Evolutionary conservation across 108 stramenopile species (phyloP).

Genomic region (Cyclostephanos tholiformis): DNA sequence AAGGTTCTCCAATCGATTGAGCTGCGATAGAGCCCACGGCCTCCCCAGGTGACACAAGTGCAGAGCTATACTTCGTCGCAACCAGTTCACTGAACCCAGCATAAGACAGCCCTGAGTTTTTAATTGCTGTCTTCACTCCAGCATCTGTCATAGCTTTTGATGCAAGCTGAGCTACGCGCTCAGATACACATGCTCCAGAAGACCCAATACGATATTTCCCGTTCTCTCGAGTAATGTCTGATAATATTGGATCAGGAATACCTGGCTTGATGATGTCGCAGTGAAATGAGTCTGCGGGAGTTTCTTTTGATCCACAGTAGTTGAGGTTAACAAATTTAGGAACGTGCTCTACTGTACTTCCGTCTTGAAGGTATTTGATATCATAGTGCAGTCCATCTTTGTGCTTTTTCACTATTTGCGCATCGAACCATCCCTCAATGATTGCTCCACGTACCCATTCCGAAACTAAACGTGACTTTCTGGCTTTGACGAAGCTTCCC

Average conservation of each 20-base stretch:
- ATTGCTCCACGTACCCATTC: conserved; percentile 80
- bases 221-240: conserved; percentile 47
- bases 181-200: conserved; percentile 86
- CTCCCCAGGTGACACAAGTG: conserved; percentile 97
- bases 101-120: conserved; percentile 55
- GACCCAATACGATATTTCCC: conserved; percentile 67
- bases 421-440: conserved; percentile 85
- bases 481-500: conserved; percentile 71
- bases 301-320: conserved; percentile 52
- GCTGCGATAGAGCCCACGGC: conserved; percentile 98
- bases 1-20: conserved; percentile 97
- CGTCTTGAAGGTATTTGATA: conserved; percentile 71
- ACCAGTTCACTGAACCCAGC: conserved; percentile 69
- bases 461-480: conserved; percentile 65
- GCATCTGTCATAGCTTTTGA: conserved; percentile 53
- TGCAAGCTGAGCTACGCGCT: conserved; percentile 72
- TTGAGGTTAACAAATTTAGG: conserved; percentile 68
- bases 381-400: conserved; percentile 59
- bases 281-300: conserved; percentile 55
- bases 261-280: conserved; percentile 72
- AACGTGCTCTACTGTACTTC: conserved; percentile 54
- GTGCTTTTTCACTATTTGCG: conserved; percentile 61
- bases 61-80: conserved; percentile 90
- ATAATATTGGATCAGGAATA: conserved; percentile 77
- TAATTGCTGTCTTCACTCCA: conserved; percentile 60